Evolutionary conservation across 331 rosid species (phyloP), one percentile per base, ranked within the genome.

Genomic region (Cydonia oblonga): DNA sequence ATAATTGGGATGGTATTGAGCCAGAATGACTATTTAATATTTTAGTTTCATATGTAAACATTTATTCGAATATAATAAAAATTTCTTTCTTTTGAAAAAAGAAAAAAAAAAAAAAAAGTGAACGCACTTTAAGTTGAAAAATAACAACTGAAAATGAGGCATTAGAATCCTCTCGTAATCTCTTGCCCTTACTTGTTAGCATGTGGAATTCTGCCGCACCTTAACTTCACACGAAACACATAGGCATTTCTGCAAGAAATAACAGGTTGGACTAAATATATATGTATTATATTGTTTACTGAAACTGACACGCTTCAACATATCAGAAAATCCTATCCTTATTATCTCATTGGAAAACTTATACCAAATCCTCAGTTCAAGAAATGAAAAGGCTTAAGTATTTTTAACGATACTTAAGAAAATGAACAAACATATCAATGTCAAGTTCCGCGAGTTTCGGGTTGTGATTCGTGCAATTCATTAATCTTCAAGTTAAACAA

Each of bases 161-260:
- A 35, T 35, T 35, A 29, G 42, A 38, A 38, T 38, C 42, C 42
- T 9, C 42, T 10, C 57, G 19, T 20, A 52, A 19, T 52, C 22
- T 19, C 57, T 52, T 13, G 64, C 51, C 51, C 64, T 53, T 30
- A 52, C 73, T 69, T 69, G 74, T 69, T 69, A 69, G 59, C 74
- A 69, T 53, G 51, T 24, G 22, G 24, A 7, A 44, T 69, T 69
- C 51, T 14, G 28, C 4, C 64, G 8, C 64, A 60, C 20, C 35
- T 19, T 29, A 9, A 53, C 51, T 20, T 54, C 52, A 54, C 73
- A 69, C 51, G 52, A 20, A 6, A 20, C 52, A 13, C 5, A 70
- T 54, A 53, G 33, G 18, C 22, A 51, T 15, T 29, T 30, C 63
- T 52, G 49, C 62, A 69, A 69, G 62, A 52, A 52, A 69, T 25